Evolutionary conservation across 139 green algal species (phyloP).

Genomic region (Nannochloris sp.): DNA sequence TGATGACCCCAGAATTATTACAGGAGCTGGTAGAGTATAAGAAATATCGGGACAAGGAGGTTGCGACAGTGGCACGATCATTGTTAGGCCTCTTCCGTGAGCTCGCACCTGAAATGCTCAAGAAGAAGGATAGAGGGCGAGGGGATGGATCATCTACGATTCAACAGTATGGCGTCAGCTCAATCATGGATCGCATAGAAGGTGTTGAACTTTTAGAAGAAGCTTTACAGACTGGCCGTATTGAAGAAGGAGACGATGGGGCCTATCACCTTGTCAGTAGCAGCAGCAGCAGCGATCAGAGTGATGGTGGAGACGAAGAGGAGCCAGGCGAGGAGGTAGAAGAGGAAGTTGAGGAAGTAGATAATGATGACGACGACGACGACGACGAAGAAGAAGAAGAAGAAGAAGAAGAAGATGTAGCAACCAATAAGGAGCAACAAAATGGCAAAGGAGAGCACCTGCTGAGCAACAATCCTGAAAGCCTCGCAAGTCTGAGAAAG

Average conservation of each 20-base stretch:
- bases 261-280: slow-evolving; percentile 1
- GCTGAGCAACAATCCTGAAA: slow-evolving; percentile 14
- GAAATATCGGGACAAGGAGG: slow-evolving; percentile 81
- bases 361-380: background rate
- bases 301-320: background rate
- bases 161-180: slow-evolving; percentile 46
- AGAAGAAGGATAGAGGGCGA: slow-evolving; percentile 81
- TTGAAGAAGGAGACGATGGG: slow-evolving; percentile 23
- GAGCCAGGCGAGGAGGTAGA: slow-evolving; percentile 2
- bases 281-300: no score
- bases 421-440: background rate
- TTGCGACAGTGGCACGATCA: slow-evolving; percentile 60
- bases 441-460: slow-evolving; percentile 1
- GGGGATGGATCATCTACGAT: slow-evolving; percentile 51
- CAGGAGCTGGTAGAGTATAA: slow-evolving; percentile 79
- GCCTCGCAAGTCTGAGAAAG: slow-evolving; percentile 30
- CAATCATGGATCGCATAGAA: slow-evolving; percentile 46
- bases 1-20: slow-evolving; percentile 86
- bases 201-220: slow-evolving; percentile 80
- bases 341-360: slow-evolving; percentile 10
- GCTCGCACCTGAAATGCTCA: slow-evolving; percentile 79
- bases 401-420: slow-evolving; percentile 9
- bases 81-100: slow-evolving; percentile 84
- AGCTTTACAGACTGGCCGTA: slow-evolving; percentile 30
- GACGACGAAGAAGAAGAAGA: slow-evolving; percentile 10